Base-by-base conservation (phyloP, 306 rosid species). In the Canavalia gladiata region DNA sequence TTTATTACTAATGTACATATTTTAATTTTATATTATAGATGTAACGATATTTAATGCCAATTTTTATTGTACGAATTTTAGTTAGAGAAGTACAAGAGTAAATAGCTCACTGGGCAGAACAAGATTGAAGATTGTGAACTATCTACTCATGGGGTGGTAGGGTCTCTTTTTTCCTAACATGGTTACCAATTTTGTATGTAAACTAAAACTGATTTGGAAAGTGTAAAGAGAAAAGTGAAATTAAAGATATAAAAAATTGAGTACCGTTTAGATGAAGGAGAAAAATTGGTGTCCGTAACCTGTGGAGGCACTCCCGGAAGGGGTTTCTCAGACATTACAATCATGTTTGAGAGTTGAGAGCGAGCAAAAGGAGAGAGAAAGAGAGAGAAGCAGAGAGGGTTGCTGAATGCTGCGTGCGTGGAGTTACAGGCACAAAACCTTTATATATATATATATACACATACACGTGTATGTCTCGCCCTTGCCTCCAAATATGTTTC, bases 211-310 rank as follows among this genome's bases (percentile, higher is more conserved):
- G 37, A 33, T 68, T 68, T 8, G 10, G 7, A 28, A n/a, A 33
- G 35, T 31, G 72, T 9, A 66, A 55, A 54, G 6, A 30, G 54
- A 73, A 58, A 34, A 31, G 49, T 57, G 76, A 72, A 63, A 8
- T 13, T 34, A 7, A 62, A 25, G 2, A 67, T 3, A 12, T 5
- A 67, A 46, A 37, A 68, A 52, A 4, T 54, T 18, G 1, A 6
- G 33, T 86, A 91, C 98, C 97, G 92, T 62, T 70, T 90, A 4
- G 83, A 77, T 57, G 92, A 71, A 28, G 90, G 56, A 63, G 84
- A 55, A 71, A 78, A 45, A 54, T 51, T 60, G 82, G 35, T 81
- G 49, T 91, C 95, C 45, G 89, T 67, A 34, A 77, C 81, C 34
- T 83, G 70, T n/a, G 77, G 73, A 79, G 81, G 84, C 75, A 87